Percentiles rank a stretch among this genome's conserved stretches.
Evolutionary conservation across 306 rosid species (phyloP).

Genomic region (Begonia masoniana): DNA sequence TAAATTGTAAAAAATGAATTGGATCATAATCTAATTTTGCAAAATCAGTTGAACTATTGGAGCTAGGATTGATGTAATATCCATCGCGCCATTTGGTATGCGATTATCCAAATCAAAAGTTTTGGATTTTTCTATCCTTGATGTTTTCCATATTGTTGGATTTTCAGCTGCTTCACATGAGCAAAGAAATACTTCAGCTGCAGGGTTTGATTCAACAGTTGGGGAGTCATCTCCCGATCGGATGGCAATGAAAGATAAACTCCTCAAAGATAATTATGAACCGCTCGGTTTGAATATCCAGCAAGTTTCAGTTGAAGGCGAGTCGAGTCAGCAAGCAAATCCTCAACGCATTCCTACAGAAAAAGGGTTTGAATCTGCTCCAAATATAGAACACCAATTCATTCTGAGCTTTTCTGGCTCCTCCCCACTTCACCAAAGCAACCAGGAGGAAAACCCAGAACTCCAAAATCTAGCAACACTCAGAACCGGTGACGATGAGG

Average conservation of each 20-base stretch:
- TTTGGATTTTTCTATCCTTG: background rate
- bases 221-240: conserved; percentile 55
- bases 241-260: conserved; percentile 31
- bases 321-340: conserved; percentile 28
- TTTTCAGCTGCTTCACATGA: conserved; percentile 35
- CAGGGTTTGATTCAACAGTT: conserved; percentile 53
- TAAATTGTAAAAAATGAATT: too few relatives aligned
- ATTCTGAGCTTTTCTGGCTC: conserved; percentile 36
- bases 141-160: background rate
- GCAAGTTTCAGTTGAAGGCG: conserved; percentile 35
- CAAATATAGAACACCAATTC: conserved; percentile 63
- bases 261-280: conserved; percentile 36
- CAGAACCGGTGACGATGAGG: conserved; percentile 50
- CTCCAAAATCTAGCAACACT: conserved; percentile 38
- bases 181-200: conserved; percentile 39
- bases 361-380: conserved; percentile 33
- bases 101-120: too few relatives aligned
- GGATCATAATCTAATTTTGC: too few relatives aligned
- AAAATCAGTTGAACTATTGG: too few relatives aligned
- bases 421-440: conserved; percentile 38
- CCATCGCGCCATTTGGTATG: too few relatives aligned
- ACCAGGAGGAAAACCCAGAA: conserved; percentile 26
- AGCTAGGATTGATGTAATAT: too few relatives aligned
- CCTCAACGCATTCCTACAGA: conserved; percentile 25
- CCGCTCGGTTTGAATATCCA: conserved; percentile 36